Evolutionary conservation across 2,329 filamentous ascomycete species (phyloP), one percentile per base, ranked within the genome.

Genomic region (Trichoderma hamatum): DNA sequence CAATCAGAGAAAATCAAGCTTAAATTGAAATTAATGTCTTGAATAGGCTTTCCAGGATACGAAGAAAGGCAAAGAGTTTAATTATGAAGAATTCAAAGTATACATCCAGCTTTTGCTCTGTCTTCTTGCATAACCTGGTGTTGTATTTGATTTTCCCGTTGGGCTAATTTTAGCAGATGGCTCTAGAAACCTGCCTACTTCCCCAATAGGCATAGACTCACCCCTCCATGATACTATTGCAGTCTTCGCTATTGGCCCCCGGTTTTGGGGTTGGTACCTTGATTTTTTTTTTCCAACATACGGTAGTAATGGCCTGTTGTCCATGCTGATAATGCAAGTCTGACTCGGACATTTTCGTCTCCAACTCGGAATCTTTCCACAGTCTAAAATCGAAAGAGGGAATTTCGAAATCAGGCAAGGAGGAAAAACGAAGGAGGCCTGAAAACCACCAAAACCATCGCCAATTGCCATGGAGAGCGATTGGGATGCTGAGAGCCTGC

Each of bases 401-500:
- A 19, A 34, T 49, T 51, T 39, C n/a, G 14, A 39, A 39, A 16
- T 13, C 34, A 19, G 19, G 24, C 16, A 13, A 28, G 16, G 14
- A 24, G 13, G 16, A 43, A 54, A 26, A n/a, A 11, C 9, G 24
- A n/a, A 30, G 30, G 30, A 52, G 9, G 28, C 32, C 11, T 46
- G 13, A 14, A 3, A 26, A n/a, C 16, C 7, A 28, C n/a, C 3
- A 56, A 16, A 16, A 14, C 24, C 24, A 39, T 13, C 39, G 55
- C 55, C 62, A 43, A 14, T 34, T 28, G 26, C 43, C 30, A 70
- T 70, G 69, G 66, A 68, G n/a, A 34, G 28, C 59, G 66, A 68
- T 46, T 63, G 58, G 52, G 69, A 66, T 26, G 63, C 28, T 10
- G 68, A 69, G 34, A 64, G 34, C 55, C 68, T 69, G 21, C 62